Base-by-base conservation (phyloP, 306 rosid species). In the Begonia fuchsioides region DNA sequence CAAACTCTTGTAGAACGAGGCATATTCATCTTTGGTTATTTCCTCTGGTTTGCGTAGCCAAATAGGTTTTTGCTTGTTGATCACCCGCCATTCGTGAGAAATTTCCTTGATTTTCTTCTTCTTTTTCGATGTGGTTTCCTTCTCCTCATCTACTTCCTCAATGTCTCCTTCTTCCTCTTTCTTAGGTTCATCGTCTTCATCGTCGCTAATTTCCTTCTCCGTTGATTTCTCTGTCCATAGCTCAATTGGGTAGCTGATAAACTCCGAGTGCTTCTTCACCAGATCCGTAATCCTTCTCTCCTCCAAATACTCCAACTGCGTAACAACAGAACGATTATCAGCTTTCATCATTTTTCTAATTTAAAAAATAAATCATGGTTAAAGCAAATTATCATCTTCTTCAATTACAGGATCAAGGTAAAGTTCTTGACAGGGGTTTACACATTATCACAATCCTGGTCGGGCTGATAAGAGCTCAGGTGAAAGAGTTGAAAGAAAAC, bases 21-120 rank as follows among this genome's bases (percentile, higher is more conserved):
- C 47, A 32, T 62, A 62, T 50, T 62, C 68, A 11, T 61, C 56
- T 50, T 57, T 62, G 2, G 65, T 56, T 19, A 61, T 50, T 55
- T 57, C 73, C 45, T 62, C 54, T 0, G 73, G 60, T 16, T 62
- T 68, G 38, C 73, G 45, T 14, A 68, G 52, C 68, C 73, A 68
- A 51, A 68, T 62, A 9, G 68, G 65, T 49, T 57, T 68, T 35
- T 68, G 61, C 49, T 68, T 68, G 64, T 68, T 62, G 57, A 68
- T 49, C 4, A 52, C 56, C 32, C 62, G 32, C 60, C 68, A 62
- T 56, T 68, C 58, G 62, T 26, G 35, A 26, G 35, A 26, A 5
- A 26, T 26, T 26, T 26, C 35, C 35, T 26, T 26, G 35, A 26
- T 60, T 17, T 62, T 68, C 60, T 57, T 62, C 53, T 55, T 58